Evolutionary conservation across 305 asterid genomes (phyloP).

Genomic region (Solanum chacoense): DNA sequence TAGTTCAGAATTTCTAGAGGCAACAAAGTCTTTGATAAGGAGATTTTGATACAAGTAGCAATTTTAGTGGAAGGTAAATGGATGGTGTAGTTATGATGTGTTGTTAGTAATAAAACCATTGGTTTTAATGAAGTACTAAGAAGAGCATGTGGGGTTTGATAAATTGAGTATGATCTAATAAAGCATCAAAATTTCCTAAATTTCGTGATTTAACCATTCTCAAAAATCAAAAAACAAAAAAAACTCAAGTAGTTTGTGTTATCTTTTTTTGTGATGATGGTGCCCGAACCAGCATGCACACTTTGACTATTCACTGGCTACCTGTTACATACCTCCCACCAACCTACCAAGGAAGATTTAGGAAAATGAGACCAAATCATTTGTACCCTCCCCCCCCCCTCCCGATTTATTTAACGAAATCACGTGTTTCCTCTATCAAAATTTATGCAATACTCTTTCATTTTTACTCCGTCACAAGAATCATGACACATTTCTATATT

Average conservation of each 20-base stretch:
- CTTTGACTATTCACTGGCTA: background rate
- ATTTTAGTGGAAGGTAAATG: background rate
- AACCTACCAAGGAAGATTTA: too few species aligned
- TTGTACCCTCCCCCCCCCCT: too few species aligned
- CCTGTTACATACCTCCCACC: background rate
- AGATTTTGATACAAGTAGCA: background rate
- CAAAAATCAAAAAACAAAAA: background rate
- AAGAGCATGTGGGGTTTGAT: background rate
- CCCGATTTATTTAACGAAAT: too few species aligned
- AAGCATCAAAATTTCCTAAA: background rate
- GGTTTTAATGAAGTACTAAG: background rate
- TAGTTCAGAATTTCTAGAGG: background rate
- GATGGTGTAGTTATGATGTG: background rate
- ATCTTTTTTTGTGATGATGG: background rate
- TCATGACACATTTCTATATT: too few species aligned
- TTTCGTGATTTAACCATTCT: background rate
- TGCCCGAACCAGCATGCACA: background rate
- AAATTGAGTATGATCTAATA: background rate
- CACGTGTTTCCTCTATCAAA: too few species aligned
- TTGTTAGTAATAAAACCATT: background rate
- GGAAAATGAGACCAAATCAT: too few species aligned
- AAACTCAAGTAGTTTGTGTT: background rate
- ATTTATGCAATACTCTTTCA: too few species aligned
- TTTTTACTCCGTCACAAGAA: too few species aligned
- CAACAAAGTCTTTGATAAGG: background rate